A percentile compares a stretch with the other conserved stretches of the same genome.
Conservation (phyloP, 2,329 filamentous ascomycete species). For the Alternaria rosae region DNA sequence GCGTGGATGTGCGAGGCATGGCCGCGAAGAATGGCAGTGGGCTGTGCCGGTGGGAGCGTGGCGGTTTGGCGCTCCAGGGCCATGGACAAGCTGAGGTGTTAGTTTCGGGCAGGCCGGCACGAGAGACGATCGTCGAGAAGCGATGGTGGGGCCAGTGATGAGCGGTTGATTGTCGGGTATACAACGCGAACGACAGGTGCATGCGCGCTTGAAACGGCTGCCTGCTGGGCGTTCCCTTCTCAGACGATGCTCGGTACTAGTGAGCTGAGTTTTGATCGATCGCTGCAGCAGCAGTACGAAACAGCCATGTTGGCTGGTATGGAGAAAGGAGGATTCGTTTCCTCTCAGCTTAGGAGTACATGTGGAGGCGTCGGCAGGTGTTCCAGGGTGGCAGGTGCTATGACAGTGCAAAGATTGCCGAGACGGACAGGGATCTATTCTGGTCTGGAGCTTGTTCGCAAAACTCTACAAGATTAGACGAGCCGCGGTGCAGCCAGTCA, state of each 20-base stretch:
- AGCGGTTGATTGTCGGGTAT: slow-evolving; percentile 13
- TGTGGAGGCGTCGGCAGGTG: slow-evolving; percentile 1
- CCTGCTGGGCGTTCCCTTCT: background rate
- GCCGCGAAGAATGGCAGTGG: slow-evolving; percentile 79
- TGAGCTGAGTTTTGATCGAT: background rate
- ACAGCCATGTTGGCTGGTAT: background rate
- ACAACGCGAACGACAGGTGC: slow-evolving; percentile 1
- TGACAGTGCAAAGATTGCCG: slow-evolving; percentile 9
- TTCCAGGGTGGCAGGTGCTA: background rate
- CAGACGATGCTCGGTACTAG: background rate
- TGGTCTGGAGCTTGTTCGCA: slow-evolving; percentile 12
- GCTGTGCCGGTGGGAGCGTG: slow-evolving; percentile 60
- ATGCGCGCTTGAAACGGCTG: background rate
- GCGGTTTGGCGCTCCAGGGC: slow-evolving; percentile 37
- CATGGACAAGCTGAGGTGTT: slow-evolving; percentile 40
- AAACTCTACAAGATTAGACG: slow-evolving; percentile 30
- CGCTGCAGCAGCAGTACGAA: background rate
- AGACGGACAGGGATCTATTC: slow-evolving; percentile 14
- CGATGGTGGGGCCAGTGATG: slow-evolving; percentile 18
- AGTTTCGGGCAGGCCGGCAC: slow-evolving; percentile 37
- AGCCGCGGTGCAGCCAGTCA: slow-evolving; percentile 19
- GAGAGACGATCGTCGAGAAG: slow-evolving; percentile 36
- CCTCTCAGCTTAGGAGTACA: background rate
- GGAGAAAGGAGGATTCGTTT: background rate
- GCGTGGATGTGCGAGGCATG: slow-evolving; percentile 83